These are phyloP conservation scores for Colletotrichum endophyticum DNA, from an alignment of 2,329 filamentous ascomycete species.

Conservation along the genomic window DNA sequence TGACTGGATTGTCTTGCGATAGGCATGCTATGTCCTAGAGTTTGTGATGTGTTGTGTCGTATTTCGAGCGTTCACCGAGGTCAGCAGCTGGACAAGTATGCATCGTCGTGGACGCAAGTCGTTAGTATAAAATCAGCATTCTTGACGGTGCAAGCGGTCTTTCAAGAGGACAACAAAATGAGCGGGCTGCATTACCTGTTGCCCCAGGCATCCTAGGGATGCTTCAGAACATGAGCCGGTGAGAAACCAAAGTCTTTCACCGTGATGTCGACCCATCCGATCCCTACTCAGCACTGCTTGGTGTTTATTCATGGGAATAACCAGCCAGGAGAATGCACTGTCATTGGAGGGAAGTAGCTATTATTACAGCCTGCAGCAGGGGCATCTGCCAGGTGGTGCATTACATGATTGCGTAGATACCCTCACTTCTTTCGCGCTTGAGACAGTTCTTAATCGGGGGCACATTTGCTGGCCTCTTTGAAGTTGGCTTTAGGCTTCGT, in stretches of 20 bases:
- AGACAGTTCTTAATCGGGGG: too few species aligned
- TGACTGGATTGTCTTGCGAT: fast-evolving
- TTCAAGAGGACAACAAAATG: not conserved
- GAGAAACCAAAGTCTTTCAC: not conserved
- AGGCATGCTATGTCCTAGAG: not conserved
- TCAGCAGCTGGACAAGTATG: not conserved
- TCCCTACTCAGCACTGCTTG: not conserved
- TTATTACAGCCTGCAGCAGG: too few species aligned
- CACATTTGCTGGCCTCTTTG: not conserved
- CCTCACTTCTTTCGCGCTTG: not conserved
- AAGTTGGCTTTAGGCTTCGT: not conserved
- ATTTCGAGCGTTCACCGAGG: not conserved
- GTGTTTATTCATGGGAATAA: not conserved
- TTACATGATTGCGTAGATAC: too few species aligned
- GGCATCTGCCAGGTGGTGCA: too few species aligned
- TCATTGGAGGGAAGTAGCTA: too few species aligned
- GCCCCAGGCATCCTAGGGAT: not conserved
- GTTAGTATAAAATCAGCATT: not conserved
- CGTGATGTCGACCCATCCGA: not conserved
- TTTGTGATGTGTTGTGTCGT: fast-evolving
- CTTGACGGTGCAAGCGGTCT: not conserved
- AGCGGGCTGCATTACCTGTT: not conserved
- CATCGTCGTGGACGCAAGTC: not conserved
- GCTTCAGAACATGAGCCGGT: not conserved
- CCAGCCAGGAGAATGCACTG: not conserved